Evolutionary conservation across 768 basidiomycete genomes (phyloP), one percentile per base, ranked within the genome.

Genomic region (Trametes cinnabarina): DNA sequence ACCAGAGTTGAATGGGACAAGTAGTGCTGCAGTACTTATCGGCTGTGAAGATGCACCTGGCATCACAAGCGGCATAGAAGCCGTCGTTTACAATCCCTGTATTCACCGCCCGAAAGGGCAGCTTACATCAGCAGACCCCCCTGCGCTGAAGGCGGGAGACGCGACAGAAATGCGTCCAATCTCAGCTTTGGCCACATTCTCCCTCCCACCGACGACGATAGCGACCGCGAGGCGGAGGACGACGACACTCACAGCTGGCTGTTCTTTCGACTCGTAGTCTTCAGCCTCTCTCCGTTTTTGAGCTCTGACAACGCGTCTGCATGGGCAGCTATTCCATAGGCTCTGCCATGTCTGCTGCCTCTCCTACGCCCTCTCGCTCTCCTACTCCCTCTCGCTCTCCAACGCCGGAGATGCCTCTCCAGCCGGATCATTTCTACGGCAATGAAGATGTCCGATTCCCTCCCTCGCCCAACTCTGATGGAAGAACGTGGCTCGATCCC

Each of bases 351-450:
- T 65, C 68, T 22, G 63, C 64, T 22, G 30, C 62, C 20, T 70
- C 65, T 55, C 59, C 60, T 43, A 65, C 72, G 23, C 68, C 70
- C 4, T 73, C 78, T 3, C 68, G 73, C 40, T 73, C 78, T 3
- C 68, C 73, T 37, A 69, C 75, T 23, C 78, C 79, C 71, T 83
- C 87, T 51, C 78, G 82, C 51, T 78, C 85, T 8, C 82, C 86
- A 2, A 67, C 71, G 0, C 71, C 71, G 14, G 59, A 65, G 5
- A 69, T 70, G 28, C 77, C 76, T 44, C 76, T 82, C 0, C 90
- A 91, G 65, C 91, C 91, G 32, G 88, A 93, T 73, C 91, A 92
- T 68, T 93, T 93, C 70, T 93, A 91, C 66, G 83, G 84, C 34
- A 72, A 78, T 39, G 82, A 84, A 22, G 76, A 63, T 46, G 55